Evolutionary conservation across 108 stramenopile species (phyloP).

Genomic region (Seminavis robusta): DNA sequence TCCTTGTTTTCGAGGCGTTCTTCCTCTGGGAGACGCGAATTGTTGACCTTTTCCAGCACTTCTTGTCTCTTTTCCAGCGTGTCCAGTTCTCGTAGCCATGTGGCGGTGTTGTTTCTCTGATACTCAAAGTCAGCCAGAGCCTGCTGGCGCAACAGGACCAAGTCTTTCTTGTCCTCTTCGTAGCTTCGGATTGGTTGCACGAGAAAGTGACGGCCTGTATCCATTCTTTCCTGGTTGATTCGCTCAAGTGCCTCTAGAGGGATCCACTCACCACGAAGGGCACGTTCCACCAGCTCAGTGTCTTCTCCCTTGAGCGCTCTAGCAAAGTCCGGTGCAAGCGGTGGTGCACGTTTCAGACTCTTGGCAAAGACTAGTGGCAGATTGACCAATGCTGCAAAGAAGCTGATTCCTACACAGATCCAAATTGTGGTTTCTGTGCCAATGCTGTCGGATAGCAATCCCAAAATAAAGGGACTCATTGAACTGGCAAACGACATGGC

Average conservation of each 20-base stretch:
- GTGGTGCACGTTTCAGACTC: constrained; percentile 4
- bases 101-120: constrained; percentile 9
- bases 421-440: constrained; percentile 29
- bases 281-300: constrained; percentile 31
- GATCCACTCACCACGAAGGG: constrained; percentile 28
- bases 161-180: constrained; percentile 40
- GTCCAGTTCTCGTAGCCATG: constrained; percentile 4
- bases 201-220: constrained; percentile 18
- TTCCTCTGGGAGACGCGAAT: constrained; percentile 2
- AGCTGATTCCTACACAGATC: constrained; percentile 29
- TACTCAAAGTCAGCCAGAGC: constrained; percentile 18
- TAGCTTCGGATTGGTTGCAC: constrained; percentile 26
- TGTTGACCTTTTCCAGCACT: constrained; percentile 18
- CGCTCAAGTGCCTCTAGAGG: constrained; percentile 21
- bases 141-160: constrained; percentile 6
- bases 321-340: constrained; percentile 12
- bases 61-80: constrained; percentile 3
- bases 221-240: constrained; percentile 19
- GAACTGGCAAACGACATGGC: constrained; percentile 55
- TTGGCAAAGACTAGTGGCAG: constrained; percentile 27
- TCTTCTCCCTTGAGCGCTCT: constrained; percentile 19
- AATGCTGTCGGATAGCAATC: constrained; percentile 36
- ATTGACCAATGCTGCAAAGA: constrained; percentile 35
- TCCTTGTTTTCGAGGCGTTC: no score
- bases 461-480: constrained; percentile 45